phyloP scores from a whole-genome alignment of 257 asterid genomes.

The Leptodermis oblonga region DNA sequence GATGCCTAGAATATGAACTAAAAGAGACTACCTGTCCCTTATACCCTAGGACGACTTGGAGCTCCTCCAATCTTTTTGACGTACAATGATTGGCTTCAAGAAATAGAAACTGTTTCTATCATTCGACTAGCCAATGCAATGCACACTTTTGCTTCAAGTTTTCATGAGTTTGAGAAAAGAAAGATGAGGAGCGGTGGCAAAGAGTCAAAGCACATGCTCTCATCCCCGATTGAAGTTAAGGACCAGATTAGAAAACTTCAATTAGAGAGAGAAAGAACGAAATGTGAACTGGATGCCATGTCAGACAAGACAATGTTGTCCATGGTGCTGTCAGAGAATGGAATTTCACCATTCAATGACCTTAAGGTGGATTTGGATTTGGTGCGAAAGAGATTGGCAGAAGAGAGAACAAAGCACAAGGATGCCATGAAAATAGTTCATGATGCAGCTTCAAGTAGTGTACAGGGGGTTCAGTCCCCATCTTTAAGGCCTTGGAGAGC shows the following conservation, averaged over 20 bases:
- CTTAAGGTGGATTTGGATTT: constrained; percentile 83
- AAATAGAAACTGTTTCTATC: constrained; percentile 72
- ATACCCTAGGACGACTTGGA: constrained; percentile 81
- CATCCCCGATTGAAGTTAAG: constrained; percentile 53
- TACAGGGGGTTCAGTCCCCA: constrained; percentile 88
- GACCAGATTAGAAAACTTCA: constrained; percentile 37
- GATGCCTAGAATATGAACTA: constrained; percentile 58
- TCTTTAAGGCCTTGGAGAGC: constrained; percentile 85
- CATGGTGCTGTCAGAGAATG: constrained; percentile 56
- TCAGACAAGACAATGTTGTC: constrained; percentile 40
- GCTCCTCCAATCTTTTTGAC: constrained; percentile 85
- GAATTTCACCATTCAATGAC: constrained; percentile 57
- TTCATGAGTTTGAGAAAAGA: constrained; percentile 77
- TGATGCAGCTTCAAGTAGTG: constrained; percentile 83
- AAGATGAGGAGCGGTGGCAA: constrained; percentile 79
- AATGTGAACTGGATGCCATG: constrained; percentile 34
- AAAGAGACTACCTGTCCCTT: constrained; percentile 68
- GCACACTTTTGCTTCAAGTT: constrained; percentile 63
- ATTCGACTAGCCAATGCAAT: constrained; percentile 67
- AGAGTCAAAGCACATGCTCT: constrained; percentile 70
- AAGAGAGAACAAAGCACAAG: constrained; percentile 78
- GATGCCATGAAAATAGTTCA: constrained; percentile 76
- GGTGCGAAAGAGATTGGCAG: constrained; percentile 50
- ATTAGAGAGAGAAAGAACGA: constrained; percentile 32
- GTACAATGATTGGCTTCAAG: constrained; percentile 88